Conservation (phyloP, 768 basidiomycete species). For the Terana coerulea region DNA sequence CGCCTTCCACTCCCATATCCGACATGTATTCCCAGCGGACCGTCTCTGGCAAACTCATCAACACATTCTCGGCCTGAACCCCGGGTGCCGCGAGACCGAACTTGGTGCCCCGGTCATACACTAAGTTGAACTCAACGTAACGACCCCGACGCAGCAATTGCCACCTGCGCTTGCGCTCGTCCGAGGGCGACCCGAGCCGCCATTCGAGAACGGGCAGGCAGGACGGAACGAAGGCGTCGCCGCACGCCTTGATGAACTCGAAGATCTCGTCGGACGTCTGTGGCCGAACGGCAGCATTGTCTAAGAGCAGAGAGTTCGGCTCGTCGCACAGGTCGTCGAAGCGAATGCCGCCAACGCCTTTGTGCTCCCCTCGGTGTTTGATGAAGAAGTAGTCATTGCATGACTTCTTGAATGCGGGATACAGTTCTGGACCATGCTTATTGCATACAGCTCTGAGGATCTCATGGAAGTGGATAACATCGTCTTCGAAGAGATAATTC, state of each 20-base stretch:
- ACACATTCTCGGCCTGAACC: constrained; percentile 51
- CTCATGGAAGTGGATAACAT: constrained; percentile 81
- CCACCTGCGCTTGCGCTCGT: constrained; percentile 75
- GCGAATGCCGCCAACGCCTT: constrained; percentile 93
- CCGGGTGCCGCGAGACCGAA: constrained; percentile 55
- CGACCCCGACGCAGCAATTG: constrained; percentile 83
- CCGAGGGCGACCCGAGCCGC: constrained; percentile 48
- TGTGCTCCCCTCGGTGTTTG: constrained; percentile 76
- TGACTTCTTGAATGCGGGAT: constrained; percentile 85
- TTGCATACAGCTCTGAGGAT: constrained; percentile 76
- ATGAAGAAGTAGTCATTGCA: constrained; percentile 97
- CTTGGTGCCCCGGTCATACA: constrained; percentile 58
- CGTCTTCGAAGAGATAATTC: constrained; percentile 83
- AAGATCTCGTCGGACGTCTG: constrained; percentile 68
- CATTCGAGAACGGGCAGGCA: constrained; percentile 78
- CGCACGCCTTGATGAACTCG: constrained; percentile 63
- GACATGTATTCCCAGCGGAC: constrained; percentile 62
- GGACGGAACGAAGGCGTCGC: constrained; percentile 77
- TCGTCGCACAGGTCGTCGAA: constrained; percentile 86
- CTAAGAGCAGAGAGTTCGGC: constrained; percentile 54
- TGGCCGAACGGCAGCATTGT: constrained; percentile 38
- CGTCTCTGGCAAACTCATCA: constrained; percentile 55
- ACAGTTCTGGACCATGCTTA: constrained; percentile 60
- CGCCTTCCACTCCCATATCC: constrained; percentile 41
- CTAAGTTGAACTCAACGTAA: constrained; percentile 82